Evolutionary conservation across 306 rosid species (phyloP).

Genomic region (Sechiopsis laciniata): DNA sequence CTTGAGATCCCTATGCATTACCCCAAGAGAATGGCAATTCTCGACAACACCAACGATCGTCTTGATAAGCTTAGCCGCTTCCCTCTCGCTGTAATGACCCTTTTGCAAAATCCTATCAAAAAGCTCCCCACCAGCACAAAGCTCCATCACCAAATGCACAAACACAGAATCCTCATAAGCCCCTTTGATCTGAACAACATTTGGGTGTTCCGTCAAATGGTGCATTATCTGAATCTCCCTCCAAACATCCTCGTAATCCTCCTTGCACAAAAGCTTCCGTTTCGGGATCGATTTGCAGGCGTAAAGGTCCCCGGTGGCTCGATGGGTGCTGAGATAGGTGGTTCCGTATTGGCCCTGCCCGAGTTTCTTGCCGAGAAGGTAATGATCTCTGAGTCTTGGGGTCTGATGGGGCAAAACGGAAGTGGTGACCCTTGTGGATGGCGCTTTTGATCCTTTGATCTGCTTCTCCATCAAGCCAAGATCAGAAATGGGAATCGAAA

Average conservation of each 20-base stretch:
- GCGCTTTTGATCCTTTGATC: conserved; percentile 43
- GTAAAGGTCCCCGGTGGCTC: conserved; percentile 38
- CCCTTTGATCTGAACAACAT: conserved; percentile 68
- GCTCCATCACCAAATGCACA: conserved; percentile 84
- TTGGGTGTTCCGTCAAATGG: conserved; percentile 63
- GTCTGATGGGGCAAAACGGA: conserved; percentile 67
- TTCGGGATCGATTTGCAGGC: conserved; percentile 95
- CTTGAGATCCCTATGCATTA: conserved; percentile 92
- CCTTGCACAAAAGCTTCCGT: conserved; percentile 62
- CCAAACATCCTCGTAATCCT: conserved; percentile 84
- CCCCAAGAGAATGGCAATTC: conserved; percentile 89
- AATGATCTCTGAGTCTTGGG: conserved; percentile 59
- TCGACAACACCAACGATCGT: conserved; percentile 78
- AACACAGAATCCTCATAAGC: conserved; percentile 78
- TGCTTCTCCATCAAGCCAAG: conserved; percentile 16
- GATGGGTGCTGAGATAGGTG: conserved; percentile 59
- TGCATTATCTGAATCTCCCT: conserved; percentile 96
- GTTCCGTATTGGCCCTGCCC: conserved; percentile 88
- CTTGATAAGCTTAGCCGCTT: conserved; percentile 67
- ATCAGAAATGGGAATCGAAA: background rate
- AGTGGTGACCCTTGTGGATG: conserved; percentile 17
- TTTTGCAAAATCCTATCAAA: conserved; percentile 75
- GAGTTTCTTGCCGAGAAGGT: conserved; percentile 69
- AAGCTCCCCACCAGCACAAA: conserved; percentile 81
- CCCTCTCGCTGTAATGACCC: conserved; percentile 85